Evolutionary conservation across 345 rosid genomes (phyloP).

Genomic region (Gossypium stocksii): DNA sequence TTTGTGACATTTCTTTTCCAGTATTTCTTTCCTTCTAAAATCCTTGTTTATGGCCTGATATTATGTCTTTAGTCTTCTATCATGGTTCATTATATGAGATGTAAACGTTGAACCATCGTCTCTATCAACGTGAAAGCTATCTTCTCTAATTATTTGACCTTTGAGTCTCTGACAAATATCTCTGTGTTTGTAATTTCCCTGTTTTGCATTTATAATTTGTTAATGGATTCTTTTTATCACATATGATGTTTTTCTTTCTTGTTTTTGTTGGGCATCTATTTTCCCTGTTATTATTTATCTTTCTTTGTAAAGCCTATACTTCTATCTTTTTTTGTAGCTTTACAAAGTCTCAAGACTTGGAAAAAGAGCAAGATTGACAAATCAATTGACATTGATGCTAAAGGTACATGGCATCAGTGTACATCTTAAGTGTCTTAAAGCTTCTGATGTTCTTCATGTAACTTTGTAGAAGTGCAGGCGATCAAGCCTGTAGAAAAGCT

Average conservation of each 20-base stretch:
- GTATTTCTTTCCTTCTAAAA: not conserved
- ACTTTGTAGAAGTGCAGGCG: constrained; percentile 6
- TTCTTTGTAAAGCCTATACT: not conserved
- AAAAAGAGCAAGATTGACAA: not conserved
- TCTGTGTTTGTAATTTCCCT: not conserved
- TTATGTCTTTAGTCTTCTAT: not conserved
- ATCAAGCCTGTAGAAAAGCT: constrained; percentile 10
- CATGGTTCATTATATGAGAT: not conserved
- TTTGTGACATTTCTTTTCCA: not conserved
- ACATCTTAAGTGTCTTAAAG: not conserved
- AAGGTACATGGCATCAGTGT: constrained; percentile 6
- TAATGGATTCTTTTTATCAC: not conserved
- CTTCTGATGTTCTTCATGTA: not conserved
- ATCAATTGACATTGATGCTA: not conserved
- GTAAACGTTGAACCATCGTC: not conserved
- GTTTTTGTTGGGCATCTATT: not conserved
- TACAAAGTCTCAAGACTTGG: not conserved
- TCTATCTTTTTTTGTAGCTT: not conserved
- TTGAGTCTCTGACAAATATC: not conserved
- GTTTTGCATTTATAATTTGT: not conserved
- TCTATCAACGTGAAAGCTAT: not conserved
- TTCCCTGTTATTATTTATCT: not conserved
- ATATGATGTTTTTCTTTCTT: not conserved
- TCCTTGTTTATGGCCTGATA: not conserved
- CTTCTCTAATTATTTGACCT: not conserved